These are phyloP conservation scores for Trichoderma sp. DNA, from an alignment of 2,329 filamentous ascomycete genomes.

Conservation along the genomic window DNA sequence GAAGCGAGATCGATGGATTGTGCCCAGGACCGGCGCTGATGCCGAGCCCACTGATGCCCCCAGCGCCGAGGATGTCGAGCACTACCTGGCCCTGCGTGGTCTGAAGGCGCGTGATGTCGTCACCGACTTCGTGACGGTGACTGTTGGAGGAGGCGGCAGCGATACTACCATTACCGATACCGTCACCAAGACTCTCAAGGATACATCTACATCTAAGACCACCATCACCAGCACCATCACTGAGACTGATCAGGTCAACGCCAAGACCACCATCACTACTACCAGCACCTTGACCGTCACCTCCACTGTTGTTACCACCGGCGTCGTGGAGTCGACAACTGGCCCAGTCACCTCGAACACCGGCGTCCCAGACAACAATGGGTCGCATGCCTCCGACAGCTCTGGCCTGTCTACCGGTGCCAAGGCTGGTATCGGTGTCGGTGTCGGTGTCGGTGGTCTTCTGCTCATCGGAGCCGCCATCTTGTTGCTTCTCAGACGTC, in stretches of 20 bases:
- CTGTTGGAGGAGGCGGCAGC: slow-evolving; percentile 36
- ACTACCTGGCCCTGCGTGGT: slow-evolving; percentile 21
- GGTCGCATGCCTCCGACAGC: slow-evolving; percentile 29
- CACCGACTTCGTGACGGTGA: slow-evolving; percentile 41
- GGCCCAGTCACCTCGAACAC: slow-evolving; percentile 31
- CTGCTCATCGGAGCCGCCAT: slow-evolving; percentile 38
- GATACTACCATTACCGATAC: slow-evolving; percentile 37
- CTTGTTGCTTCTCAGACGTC: slow-evolving; percentile 40
- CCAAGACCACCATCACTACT: slow-evolving; percentile 45
- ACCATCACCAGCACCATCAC: slow-evolving; percentile 39
- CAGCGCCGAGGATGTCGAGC: neutral
- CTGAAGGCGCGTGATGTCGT: slow-evolving; percentile 44
- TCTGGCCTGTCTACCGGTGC: slow-evolving; percentile 47
- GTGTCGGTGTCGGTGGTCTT: slow-evolving; percentile 45
- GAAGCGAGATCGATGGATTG: slow-evolving; percentile 17
- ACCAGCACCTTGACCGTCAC: slow-evolving; percentile 46
- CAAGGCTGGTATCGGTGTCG: slow-evolving; percentile 51
- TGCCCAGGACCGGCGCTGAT: slow-evolving; percentile 27
- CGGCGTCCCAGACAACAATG: slow-evolving; percentile 32
- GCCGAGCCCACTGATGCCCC: slow-evolving; percentile 32
- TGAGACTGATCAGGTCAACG: slow-evolving; percentile 42
- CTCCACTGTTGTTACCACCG: slow-evolving; percentile 41
- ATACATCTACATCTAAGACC: slow-evolving; percentile 39
- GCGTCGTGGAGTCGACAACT: slow-evolving; percentile 38
- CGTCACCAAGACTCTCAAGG: slow-evolving; percentile 40